These are phyloP conservation scores for Elongisporangium undulatum DNA, from an alignment of 352 stramenopile genomes.

Conservation along the genomic window DNA sequence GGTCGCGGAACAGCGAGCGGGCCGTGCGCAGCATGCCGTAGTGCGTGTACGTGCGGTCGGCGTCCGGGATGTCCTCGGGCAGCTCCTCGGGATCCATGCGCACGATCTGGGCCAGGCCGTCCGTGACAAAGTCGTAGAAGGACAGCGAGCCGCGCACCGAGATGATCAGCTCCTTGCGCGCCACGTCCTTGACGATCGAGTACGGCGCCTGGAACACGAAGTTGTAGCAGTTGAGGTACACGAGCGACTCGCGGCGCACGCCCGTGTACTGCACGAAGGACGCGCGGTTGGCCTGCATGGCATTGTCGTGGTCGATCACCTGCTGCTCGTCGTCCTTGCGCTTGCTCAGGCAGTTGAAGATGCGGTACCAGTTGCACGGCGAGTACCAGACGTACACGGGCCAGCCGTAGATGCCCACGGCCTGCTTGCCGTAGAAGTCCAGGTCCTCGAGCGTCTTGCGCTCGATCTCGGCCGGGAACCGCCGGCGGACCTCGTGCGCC, in stretches of 20 bases:
- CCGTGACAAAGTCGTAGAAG: conserved; percentile 78
- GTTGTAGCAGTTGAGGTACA: conserved; percentile 79
- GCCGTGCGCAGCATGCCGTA: conserved; percentile 71
- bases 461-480: conserved; percentile 36
- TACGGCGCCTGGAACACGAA: conserved; percentile 75
- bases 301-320: conserved; percentile 63
- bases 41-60: conserved; percentile 46
- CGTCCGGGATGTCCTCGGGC: conserved; percentile 42
- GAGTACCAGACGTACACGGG: conserved; percentile 76
- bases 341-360: conserved; percentile 55
- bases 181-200: conserved; percentile 64
- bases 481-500: conserved; percentile 11
- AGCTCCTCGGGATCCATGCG: conserved; percentile 54
- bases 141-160: conserved; percentile 69
- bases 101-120: conserved; percentile 62
- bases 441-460: conserved; percentile 41
- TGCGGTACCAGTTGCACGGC: conserved; percentile 61
- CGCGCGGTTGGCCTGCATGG: conserved; percentile 47
- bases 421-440: conserved; percentile 59
- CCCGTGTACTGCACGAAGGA: conserved; percentile 75
- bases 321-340: conserved; percentile 28
- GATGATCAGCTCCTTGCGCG: conserved; percentile 66
- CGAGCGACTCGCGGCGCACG: conserved; percentile 44
- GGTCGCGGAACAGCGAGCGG: conserved; percentile 49
- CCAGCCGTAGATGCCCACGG: conserved; percentile 80